Percentiles rank a stretch among this genome's conserved stretches.
Evolutionary conservation across 768 basidiomycete genomes (phyloP).

Genomic region (Tylopilus balloui): DNA sequence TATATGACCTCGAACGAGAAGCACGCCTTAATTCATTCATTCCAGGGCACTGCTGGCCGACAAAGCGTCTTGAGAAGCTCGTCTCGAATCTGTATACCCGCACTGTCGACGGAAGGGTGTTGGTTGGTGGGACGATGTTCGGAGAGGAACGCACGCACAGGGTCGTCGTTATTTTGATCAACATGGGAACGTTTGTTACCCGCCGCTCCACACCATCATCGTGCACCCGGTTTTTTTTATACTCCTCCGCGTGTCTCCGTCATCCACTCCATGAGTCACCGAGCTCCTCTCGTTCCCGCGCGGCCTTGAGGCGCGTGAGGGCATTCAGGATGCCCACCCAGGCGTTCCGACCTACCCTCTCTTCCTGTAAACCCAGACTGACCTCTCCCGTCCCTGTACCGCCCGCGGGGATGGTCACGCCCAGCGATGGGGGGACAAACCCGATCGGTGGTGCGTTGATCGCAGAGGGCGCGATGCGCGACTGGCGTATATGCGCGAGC

Average conservation of each 20-base stretch:
- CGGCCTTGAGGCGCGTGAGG: conserved; percentile 57
- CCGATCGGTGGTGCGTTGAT: conserved; percentile 72
- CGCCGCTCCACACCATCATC: conserved; percentile 1
- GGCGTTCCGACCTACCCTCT: conserved; percentile 68
- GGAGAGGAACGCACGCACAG: conserved; percentile 20
- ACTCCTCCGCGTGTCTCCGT: conserved; percentile 22
- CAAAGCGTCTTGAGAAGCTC: conserved; percentile 19
- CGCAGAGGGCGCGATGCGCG: conserved; percentile 83
- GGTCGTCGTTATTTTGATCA: conserved; percentile 2
- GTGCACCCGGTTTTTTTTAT: background rate
- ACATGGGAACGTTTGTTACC: background rate
- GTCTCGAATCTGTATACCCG: conserved; percentile 14
- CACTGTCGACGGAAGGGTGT: conserved; percentile 8
- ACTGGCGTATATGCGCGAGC: conserved; percentile 74
- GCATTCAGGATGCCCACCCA: conserved; percentile 73
- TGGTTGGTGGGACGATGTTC: background rate
- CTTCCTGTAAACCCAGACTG: conserved; percentile 71
- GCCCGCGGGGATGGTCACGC: conserved; percentile 61
- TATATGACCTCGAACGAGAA: background rate
- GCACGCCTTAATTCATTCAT: conserved; percentile 14
- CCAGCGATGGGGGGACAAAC: conserved; percentile 74
- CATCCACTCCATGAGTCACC: conserved; percentile 10
- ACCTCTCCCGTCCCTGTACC: conserved; percentile 24
- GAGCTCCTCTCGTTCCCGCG: conserved; percentile 27
- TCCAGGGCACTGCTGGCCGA: conserved; percentile 13